phyloP scores from a whole-genome alignment of 495 filamentous ascomycete genomes.

The Thozetella sp. region DNA sequence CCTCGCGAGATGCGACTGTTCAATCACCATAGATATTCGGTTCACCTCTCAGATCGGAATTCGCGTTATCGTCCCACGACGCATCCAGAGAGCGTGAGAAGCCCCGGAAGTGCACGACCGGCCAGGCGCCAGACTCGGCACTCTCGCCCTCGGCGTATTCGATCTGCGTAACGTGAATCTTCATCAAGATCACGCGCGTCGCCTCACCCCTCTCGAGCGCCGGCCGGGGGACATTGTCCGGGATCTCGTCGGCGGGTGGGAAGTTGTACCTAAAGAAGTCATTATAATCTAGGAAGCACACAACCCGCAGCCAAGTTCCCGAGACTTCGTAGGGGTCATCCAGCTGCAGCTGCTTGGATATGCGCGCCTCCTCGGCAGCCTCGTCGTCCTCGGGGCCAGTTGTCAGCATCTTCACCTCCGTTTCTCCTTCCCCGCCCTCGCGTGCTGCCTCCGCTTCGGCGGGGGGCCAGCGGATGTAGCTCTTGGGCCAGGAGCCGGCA shows the following conservation, averaged over 20 bases:
- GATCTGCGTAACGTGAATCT: slow-evolving; percentile 52
- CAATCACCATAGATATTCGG: slow-evolving; percentile 36
- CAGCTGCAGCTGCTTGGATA: slow-evolving; percentile 32
- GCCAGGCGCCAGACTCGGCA: slow-evolving; percentile 47
- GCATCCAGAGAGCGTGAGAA: slow-evolving; percentile 54
- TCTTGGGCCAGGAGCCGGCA: slow-evolving; percentile 49
- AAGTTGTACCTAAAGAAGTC: slow-evolving; percentile 68
- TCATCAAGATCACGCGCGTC: slow-evolving; percentile 65
- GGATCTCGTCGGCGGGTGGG: slow-evolving; percentile 20
- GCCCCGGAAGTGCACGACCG: slow-evolving; percentile 62
- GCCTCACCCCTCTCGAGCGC: slow-evolving; percentile 58
- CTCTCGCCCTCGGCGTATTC: slow-evolving; percentile 44
- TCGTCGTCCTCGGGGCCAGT: neutral
- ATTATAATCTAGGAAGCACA: slow-evolving; percentile 62
- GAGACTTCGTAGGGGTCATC: slow-evolving; percentile 62
- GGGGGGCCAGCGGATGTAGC: slow-evolving; percentile 33
- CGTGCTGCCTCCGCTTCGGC: neutral
- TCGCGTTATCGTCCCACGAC: slow-evolving; percentile 61
- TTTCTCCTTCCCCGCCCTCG: slow-evolving; percentile 2
- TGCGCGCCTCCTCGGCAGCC: neutral
- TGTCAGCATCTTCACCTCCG: slow-evolving; percentile 7
- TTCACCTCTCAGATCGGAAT: slow-evolving; percentile 49
- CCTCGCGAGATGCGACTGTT: neutral
- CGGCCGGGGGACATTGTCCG: slow-evolving; percentile 40
- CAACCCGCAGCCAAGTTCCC: slow-evolving; percentile 60